Conservation (phyloP, 176 grass and related monocot genomes). For the Bolboschoenus planiculmis region DNA sequence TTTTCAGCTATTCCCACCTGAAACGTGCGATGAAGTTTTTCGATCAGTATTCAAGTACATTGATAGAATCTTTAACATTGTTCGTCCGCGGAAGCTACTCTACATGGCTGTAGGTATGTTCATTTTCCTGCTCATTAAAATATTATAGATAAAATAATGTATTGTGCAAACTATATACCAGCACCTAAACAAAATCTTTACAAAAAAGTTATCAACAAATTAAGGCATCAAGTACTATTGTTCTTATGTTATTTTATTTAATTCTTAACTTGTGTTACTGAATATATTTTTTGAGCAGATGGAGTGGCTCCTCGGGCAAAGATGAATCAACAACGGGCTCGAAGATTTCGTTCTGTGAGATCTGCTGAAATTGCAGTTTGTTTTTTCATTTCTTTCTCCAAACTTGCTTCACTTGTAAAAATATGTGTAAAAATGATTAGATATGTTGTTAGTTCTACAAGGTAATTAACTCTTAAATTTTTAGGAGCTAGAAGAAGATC, state of each 20-base stretch:
- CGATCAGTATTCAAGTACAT: conserved; percentile 46
- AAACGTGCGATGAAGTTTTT: conserved; percentile 59
- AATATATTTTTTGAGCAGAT: conserved; percentile 26
- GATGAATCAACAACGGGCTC: conserved; percentile 66
- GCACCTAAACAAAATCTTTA: not conserved
- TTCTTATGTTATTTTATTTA: not conserved
- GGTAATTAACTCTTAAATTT: not conserved
- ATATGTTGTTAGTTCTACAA: not conserved
- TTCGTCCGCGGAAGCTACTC: conserved; percentile 46
- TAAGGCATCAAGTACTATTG: not conserved
- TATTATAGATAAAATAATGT: not conserved
- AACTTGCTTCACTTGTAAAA: not conserved
- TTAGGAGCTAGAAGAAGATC: conserved; percentile 38
- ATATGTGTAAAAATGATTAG: not conserved
- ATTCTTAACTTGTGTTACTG: not conserved
- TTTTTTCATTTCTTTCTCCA: not conserved
- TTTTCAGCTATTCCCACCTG: conserved; percentile 24
- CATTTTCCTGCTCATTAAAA: not conserved
- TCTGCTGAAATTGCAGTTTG: conserved; percentile 37
- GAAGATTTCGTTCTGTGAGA: conserved; percentile 57
- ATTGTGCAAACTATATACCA: not conserved
- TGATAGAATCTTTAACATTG: conserved; percentile 40
- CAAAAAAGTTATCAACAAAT: too few species aligned
- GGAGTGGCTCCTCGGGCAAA: conserved; percentile 74
- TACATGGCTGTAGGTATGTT: conserved; percentile 50